A percentile compares a stretch with the other conserved stretches of the same genome.
Conservation (phyloP, 371 early-diverging fungal species). For the Saksenaea oblongispora region DNA sequence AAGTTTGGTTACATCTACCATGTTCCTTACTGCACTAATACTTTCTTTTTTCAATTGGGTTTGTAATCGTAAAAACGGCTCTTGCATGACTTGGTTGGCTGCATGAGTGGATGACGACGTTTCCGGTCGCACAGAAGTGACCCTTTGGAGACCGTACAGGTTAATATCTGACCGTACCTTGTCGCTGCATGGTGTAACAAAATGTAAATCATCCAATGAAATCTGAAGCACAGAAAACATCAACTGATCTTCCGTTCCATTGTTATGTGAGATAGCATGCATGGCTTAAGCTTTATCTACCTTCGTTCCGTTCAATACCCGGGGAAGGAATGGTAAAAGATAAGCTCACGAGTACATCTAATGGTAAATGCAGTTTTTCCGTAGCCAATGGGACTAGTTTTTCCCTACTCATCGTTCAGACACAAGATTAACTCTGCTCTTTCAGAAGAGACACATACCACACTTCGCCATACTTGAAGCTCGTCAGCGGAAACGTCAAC, state of each 20-base stretch:
- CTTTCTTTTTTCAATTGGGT: neutral
- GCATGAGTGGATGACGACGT: neutral
- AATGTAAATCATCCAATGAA: neutral
- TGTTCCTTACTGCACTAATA: no score
- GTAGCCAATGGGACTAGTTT: neutral
- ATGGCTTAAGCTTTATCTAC: neutral
- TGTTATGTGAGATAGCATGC: neutral
- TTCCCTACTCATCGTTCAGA: neutral
- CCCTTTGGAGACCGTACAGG: neutral
- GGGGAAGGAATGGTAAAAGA: neutral
- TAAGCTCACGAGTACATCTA: neutral
- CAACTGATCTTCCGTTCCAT: neutral
- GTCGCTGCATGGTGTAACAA: neutral
- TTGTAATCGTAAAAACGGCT: neutral
- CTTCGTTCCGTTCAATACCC: neutral
- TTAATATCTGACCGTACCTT: neutral
- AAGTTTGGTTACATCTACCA: neutral
- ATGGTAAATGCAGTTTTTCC: neutral
- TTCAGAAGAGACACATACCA: neutral
- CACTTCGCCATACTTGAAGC: neutral
- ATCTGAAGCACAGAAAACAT: neutral
- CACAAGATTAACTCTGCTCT: neutral
- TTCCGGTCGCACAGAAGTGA: neutral
- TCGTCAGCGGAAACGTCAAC: neutral
- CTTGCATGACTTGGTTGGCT: neutral